Percentiles rank a stretch among this genome's conserved stretches.
phyloP scores from a whole-genome alignment of 495 filamentous ascomycete genomes.

The Penicillium tannophilum region DNA sequence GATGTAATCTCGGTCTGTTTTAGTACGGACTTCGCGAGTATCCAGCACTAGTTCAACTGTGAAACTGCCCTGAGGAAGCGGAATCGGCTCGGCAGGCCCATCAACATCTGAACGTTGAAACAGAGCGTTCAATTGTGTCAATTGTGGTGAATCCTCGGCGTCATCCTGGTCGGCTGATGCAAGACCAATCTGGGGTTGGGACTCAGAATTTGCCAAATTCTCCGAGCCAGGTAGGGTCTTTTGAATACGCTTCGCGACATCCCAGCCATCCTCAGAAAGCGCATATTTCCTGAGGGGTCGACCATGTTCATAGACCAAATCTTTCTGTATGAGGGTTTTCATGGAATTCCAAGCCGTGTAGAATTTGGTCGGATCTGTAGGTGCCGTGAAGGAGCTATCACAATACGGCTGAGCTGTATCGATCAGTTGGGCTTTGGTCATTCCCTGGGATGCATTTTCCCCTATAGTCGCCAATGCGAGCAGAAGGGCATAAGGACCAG shows the following conservation, averaged over 20 bases:
- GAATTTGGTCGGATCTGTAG: slow-evolving; percentile 65
- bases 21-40: slow-evolving; percentile 75
- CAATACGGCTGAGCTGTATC: slow-evolving; percentile 71
- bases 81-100: slow-evolving; percentile 50
- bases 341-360: slow-evolving; percentile 88
- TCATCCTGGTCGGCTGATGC: slow-evolving; percentile 13
- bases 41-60: slow-evolving; percentile 76
- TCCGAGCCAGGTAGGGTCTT: slow-evolving; percentile 42
- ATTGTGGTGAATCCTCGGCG: not conserved
- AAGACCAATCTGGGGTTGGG: slow-evolving; percentile 1
- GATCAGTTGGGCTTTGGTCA: slow-evolving; percentile 72
- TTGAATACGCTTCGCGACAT: slow-evolving; percentile 69
- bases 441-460: slow-evolving; percentile 53
- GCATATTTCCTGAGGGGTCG: slow-evolving; percentile 68
- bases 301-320: slow-evolving; percentile 72
- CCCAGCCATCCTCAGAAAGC: slow-evolving; percentile 79
- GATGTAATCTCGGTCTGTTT: slow-evolving; percentile 77
- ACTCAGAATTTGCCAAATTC: slow-evolving; percentile 20
- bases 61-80: slow-evolving; percentile 64
- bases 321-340: slow-evolving; percentile 74
- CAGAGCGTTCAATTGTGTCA: slow-evolving; percentile 8
- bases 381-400: slow-evolving; percentile 73
- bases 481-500: slow-evolving; percentile 75
- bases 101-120: slow-evolving; percentile 8
- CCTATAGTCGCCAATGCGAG: slow-evolving; percentile 64